These are phyloP conservation scores for Cystobasidium sp. DNA, from an alignment of 1,284 basidiomycete genomes.

Conservation along the genomic window DNA sequence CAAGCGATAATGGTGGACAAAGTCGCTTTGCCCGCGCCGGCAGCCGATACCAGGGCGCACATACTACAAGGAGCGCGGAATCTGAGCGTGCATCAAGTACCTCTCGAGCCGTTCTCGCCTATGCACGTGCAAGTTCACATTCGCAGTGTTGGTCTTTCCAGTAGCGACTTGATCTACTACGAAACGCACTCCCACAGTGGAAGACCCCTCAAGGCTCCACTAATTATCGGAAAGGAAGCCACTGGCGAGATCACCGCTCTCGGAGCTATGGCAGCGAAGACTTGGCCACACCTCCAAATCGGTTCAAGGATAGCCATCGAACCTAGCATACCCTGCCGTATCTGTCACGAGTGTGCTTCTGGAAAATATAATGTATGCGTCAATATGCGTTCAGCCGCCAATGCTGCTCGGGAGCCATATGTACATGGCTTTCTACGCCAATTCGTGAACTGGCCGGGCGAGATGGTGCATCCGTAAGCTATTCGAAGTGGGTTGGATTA, in stretches of 20 bases:
- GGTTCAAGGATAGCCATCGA: slow-evolving; percentile 26
- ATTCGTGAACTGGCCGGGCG: slow-evolving; percentile 33
- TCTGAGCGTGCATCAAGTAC: background rate
- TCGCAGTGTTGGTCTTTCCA: slow-evolving; percentile 21
- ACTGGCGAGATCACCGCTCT: slow-evolving; percentile 26
- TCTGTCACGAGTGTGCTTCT: slow-evolving; percentile 28
- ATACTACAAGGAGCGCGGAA: slow-evolving; percentile 5
- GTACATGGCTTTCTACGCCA: slow-evolving; percentile 35
- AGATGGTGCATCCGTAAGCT: slow-evolving; percentile 37
- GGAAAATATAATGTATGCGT: slow-evolving; percentile 38
- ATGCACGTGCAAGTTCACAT: slow-evolving; percentile 33
- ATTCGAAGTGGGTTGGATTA: background rate
- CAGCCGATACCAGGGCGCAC: background rate
- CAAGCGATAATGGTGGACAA: no score
- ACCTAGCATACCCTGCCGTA: slow-evolving; percentile 32
- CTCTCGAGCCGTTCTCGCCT: slow-evolving; percentile 22
- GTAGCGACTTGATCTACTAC: slow-evolving; percentile 23
- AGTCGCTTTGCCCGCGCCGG: no score
- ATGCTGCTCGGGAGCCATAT: slow-evolving; percentile 17
- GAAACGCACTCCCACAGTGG: background rate
- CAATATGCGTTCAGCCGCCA: slow-evolving; percentile 21
- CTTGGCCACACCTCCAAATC: slow-evolving; percentile 16
- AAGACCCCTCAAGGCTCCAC: background rate
- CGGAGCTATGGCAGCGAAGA: background rate
- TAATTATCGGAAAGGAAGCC: slow-evolving; percentile 30